A percentile compares a stretch with the other conserved stretches of the same genome.
These are phyloP conservation scores for Erodium trifolium DNA, from an alignment of 441 rosid species.

Conservation along the genomic window DNA sequence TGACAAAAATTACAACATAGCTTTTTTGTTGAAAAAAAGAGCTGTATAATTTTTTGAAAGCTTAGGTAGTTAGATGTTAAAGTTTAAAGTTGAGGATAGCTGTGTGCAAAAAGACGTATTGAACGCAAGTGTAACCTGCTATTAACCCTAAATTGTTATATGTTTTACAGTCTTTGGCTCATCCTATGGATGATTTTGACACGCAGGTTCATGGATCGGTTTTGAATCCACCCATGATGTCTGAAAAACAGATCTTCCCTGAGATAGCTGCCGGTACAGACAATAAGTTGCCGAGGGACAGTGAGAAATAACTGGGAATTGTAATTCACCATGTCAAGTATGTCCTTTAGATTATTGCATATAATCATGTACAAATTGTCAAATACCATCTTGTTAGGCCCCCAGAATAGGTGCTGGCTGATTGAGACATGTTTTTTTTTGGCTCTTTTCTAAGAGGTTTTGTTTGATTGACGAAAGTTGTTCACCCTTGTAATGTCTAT, in stretches of 20 bases:
- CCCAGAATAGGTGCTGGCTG: conserved; percentile 14
- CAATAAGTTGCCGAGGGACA: conserved; percentile 23
- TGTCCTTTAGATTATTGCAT: conserved; percentile 6
- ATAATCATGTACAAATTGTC: conserved; percentile 15
- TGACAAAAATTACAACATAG: too few species aligned
- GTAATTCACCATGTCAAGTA: conserved; percentile 13
- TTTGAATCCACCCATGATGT: conserved; percentile 29
- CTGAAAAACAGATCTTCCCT: conserved; percentile 28
- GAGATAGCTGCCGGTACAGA: conserved; percentile 22
- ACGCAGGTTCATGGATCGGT: conserved; percentile 44
- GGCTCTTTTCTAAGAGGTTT: conserved; percentile 14
- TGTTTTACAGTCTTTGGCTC: conserved; percentile 3
- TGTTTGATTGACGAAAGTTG: conserved; percentile 3
- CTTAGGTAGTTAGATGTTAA: too few species aligned
- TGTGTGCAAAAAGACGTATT: too few species aligned
- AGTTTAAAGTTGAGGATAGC: too few species aligned
- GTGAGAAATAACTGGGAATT: conserved; percentile 20
- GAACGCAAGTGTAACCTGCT: too few species aligned
- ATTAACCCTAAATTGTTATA: too few species aligned
- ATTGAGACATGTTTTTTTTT: conserved; percentile 16
- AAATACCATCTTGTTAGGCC: background rate
- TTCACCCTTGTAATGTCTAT: conserved; percentile 10
- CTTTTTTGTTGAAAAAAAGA: too few species aligned
- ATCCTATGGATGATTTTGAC: conserved; percentile 9
- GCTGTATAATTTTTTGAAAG: too few species aligned